phyloP scores from a whole-genome alignment of 2,329 filamentous ascomycete genomes.

The Hirsutella minnesotensis region DNA sequence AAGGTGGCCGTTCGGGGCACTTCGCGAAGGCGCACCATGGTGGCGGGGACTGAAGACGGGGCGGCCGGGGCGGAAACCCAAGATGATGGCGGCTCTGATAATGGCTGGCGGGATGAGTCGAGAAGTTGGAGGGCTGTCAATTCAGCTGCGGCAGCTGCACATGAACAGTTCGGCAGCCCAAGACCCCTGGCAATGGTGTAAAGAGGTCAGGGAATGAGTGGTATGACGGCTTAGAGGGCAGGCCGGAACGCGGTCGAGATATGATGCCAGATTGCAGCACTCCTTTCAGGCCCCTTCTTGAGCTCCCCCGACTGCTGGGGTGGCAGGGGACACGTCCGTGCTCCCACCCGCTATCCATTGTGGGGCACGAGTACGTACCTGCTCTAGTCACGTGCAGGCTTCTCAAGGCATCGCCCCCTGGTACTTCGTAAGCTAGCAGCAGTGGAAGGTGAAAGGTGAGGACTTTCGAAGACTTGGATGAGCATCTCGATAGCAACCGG shows the following conservation, averaged over 20 bases:
- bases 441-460: too few relatives aligned
- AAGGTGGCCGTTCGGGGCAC: slow-evolving; percentile 95
- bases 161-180: slow-evolving; percentile 9
- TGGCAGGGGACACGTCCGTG: slow-evolving; percentile 1
- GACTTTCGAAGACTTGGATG: too few relatives aligned
- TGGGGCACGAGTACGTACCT: slow-evolving; percentile 6
- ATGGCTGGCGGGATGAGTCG: slow-evolving; percentile 5
- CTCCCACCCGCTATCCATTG: not conserved
- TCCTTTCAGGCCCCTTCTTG: slow-evolving; percentile 7
- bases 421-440: too few relatives aligned
- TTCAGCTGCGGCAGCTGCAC: slow-evolving; percentile 9
- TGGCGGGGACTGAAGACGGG: slow-evolving; percentile 15
- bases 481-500: too few relatives aligned
- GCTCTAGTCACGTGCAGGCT: not conserved
- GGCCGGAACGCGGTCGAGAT: slow-evolving; percentile 3
- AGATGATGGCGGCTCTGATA: slow-evolving; percentile 2
- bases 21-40: slow-evolving; percentile 92
- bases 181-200: slow-evolving; percentile 10
- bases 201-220: not conserved
- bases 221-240: not conserved
- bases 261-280: slow-evolving; percentile 34
- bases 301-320: not conserved
- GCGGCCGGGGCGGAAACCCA: slow-evolving; percentile 1
- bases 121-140: not conserved
- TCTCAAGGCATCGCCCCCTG: too few relatives aligned